These are phyloP conservation scores for Clavariopsis aquatica DNA, from an alignment of 495 filamentous ascomycete genomes.

Conservation along the genomic window DNA sequence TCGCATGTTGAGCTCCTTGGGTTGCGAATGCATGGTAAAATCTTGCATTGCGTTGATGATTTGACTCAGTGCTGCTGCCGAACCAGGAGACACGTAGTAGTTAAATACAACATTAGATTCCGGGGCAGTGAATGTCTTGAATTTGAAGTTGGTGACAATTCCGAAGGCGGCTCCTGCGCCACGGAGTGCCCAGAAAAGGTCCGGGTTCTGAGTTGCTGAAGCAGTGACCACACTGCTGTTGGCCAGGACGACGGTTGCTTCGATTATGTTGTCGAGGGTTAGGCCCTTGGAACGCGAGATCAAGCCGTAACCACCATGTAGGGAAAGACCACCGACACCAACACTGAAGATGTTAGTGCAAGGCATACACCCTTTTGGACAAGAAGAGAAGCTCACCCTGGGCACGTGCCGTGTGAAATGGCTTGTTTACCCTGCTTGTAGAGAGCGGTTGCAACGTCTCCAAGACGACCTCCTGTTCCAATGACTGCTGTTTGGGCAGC, in stretches of 20 bases:
- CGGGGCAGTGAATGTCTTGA: constrained; percentile 62
- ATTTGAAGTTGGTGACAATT: constrained; percentile 63
- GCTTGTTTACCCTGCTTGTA: constrained; percentile 64
- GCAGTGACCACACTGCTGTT: constrained; percentile 54
- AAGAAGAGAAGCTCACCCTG: constrained; percentile 39
- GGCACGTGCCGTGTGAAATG: constrained; percentile 66
- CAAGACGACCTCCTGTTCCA: constrained; percentile 63
- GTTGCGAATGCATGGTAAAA: constrained; percentile 24
- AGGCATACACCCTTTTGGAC: constrained; percentile 37
- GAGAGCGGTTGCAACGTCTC: constrained; percentile 59
- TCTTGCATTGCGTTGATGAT: constrained; percentile 27
- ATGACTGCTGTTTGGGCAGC: constrained; percentile 60
- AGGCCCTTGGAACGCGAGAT: constrained; percentile 63
- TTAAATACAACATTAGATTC: constrained; percentile 51
- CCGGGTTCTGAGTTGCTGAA: constrained; percentile 41
- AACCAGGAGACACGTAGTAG: constrained; percentile 9
- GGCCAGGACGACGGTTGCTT: constrained; percentile 62
- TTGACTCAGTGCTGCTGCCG: background rate
- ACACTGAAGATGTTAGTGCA: constrained; percentile 42
- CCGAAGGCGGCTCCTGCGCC: constrained; percentile 64
- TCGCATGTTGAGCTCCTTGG: constrained; percentile 32
- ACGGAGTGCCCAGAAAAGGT: constrained; percentile 55
- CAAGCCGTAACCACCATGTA: constrained; percentile 67
- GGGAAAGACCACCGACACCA: constrained; percentile 71
- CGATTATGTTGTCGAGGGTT: constrained; percentile 63